A percentile compares a stretch with the other conserved stretches of the same genome.
Evolutionary conservation across 768 basidiomycete genomes (phyloP).

Genomic region (Termitomyces sp.): DNA sequence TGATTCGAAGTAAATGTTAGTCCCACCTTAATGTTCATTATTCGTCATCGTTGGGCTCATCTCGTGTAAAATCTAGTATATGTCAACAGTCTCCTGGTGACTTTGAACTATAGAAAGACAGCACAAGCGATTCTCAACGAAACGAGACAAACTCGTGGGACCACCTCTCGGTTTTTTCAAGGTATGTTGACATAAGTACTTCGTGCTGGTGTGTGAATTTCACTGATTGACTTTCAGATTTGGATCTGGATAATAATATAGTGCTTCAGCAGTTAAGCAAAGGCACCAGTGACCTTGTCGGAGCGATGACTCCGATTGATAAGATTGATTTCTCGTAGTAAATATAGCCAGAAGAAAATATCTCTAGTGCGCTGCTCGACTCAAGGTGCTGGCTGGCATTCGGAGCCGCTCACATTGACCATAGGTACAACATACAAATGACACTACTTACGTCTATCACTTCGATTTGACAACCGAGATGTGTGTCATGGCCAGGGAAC

Average conservation of each 20-base stretch:
- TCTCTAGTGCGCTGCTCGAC: no score
- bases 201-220: no score
- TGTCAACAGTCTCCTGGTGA: constrained; percentile 10
- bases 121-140: constrained; percentile 1
- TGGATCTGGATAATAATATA: constrained; percentile 1
- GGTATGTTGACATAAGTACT: neutral
- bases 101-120: constrained; percentile 9
- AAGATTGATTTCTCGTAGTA: neutral
- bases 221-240: neutral
- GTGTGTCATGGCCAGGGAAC: no score
- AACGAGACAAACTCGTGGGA: neutral
- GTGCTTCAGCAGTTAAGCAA: neutral
- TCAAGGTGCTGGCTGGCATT: no score
- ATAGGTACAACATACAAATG: no score
- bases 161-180: constrained; percentile 10
- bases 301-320: no score
- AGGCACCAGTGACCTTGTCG: neutral
- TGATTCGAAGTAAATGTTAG: constrained; percentile 10
- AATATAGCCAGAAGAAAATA: no score
- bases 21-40: neutral
- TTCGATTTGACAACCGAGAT: no score
- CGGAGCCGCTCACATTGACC: no score
- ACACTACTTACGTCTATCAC: no score
- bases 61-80: neutral
- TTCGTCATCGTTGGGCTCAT: no score